Conservation (phyloP, 2,329 filamentous ascomycete genomes). For the Bipolaris cookei region DNA sequence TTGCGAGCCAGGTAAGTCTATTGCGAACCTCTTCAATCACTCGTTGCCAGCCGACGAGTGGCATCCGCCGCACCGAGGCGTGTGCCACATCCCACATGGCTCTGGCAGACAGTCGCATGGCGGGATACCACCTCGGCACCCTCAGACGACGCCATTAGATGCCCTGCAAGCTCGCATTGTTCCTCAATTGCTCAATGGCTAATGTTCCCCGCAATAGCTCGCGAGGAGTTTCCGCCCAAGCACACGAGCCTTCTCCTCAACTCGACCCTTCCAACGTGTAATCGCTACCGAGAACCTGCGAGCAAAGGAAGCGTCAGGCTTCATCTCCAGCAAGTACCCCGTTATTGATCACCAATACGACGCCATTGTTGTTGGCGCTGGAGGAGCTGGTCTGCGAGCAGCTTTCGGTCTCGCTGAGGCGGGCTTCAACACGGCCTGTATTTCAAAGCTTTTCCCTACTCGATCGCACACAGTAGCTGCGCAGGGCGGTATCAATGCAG, state of each 20-base stretch:
- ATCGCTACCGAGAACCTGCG: slow-evolving; percentile 84
- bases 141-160: not conserved
- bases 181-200: slow-evolving; percentile 35
- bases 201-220: slow-evolving; percentile 58
- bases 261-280: slow-evolving; percentile 81
- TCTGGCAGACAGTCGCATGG: slow-evolving; percentile 15
- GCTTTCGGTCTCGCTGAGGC: slow-evolving; percentile 87
- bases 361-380: slow-evolving; percentile 89
- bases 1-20: slow-evolving; percentile 48
- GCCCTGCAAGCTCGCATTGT: not conserved
- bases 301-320: slow-evolving; percentile 90
- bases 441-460: slow-evolving; percentile 84
- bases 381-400: slow-evolving; percentile 79
- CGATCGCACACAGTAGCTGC: slow-evolving; percentile 82
- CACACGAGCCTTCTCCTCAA: slow-evolving; percentile 83
- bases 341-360: slow-evolving; percentile 99
- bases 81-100: slow-evolving; percentile 33
- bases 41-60: slow-evolving; percentile 20
- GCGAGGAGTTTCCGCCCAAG: slow-evolving; percentile 68
- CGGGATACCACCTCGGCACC: slow-evolving; percentile 1
- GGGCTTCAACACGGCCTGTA: slow-evolving; percentile 88
- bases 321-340: slow-evolving; percentile 88
- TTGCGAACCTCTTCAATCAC: slow-evolving; percentile 18
- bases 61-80: slow-evolving; percentile 35
- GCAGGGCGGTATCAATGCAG: slow-evolving; percentile 83